Percentiles rank a stretch among this genome's conserved stretches.
Evolutionary conservation across 306 rosid genomes (phyloP).

Genomic region (Cyclanthera cordifolia): DNA sequence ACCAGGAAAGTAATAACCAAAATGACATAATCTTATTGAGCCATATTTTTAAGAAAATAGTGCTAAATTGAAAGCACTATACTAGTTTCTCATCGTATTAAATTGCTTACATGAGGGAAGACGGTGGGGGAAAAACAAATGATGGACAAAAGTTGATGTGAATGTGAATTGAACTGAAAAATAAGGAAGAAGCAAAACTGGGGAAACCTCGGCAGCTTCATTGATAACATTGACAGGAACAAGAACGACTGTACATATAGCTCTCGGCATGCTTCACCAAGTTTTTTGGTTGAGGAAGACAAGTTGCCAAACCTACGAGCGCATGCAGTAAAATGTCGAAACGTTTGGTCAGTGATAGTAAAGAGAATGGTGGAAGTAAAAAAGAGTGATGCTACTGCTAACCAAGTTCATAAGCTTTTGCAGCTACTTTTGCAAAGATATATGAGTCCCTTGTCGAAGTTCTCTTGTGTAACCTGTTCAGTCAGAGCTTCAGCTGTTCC

Average conservation of each 20-base stretch:
- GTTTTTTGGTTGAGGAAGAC: conserved; percentile 73
- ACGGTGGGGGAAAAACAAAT: conserved; percentile 1
- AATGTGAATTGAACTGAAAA: not conserved
- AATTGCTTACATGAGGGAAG: not conserved
- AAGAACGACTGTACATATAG: conserved; percentile 83
- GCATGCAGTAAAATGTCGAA: not conserved
- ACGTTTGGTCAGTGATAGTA: not conserved
- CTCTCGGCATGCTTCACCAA: conserved; percentile 70
- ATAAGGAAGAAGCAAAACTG: not conserved
- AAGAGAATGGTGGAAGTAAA: not conserved
- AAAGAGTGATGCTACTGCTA: conserved; percentile 3
- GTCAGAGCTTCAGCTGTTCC: conserved; percentile 87
- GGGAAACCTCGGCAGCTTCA: conserved; percentile 21
- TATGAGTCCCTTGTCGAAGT: conserved; percentile 67
- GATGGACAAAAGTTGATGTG: not conserved
- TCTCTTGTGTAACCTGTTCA: conserved; percentile 52
- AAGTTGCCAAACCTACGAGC: conserved; percentile 71
- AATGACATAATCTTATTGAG: not conserved
- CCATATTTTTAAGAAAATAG: not conserved
- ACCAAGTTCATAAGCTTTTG: conserved; percentile 86
- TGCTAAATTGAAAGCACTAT: not conserved
- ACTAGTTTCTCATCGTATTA: not conserved
- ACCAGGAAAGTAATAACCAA: not conserved
- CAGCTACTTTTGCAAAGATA: conserved; percentile 80
- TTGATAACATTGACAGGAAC: conserved; percentile 47